These are phyloP conservation scores for Diophrys appendiculata DNA, from an alignment of 73 alveolate genomes.

Conservation along the genomic window DNA sequence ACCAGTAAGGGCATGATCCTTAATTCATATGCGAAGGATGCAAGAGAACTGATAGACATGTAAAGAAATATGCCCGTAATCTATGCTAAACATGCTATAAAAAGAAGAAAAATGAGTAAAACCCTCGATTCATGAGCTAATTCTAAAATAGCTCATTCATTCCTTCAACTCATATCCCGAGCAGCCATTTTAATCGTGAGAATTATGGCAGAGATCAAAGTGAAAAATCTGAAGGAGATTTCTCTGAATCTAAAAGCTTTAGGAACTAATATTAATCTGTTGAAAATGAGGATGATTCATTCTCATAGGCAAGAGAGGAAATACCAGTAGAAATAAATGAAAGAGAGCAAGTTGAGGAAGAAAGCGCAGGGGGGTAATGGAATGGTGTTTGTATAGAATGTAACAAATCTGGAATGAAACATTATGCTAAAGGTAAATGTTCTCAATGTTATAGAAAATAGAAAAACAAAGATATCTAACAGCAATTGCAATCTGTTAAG, in stretches of 20 bases:
- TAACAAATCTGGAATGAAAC: neutral
- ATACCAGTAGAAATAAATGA: too few species aligned
- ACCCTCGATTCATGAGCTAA: neutral
- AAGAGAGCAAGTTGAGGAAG: neutral
- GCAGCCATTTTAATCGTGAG: neutral
- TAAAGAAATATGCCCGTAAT: neutral
- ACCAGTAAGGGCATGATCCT: too few species aligned
- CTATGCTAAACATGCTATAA: neutral
- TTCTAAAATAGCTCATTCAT: neutral
- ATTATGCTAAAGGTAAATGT: neutral
- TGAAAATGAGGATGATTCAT: neutral
- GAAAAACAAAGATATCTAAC: neutral
- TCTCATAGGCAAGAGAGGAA: too few species aligned
- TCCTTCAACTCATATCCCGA: neutral
- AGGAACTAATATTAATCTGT: neutral
- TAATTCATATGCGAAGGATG: neutral
- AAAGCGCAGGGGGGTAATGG: neutral
- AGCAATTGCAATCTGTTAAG: neutral
- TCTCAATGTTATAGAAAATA: neutral
- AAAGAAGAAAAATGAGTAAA: neutral
- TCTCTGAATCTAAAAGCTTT: neutral
- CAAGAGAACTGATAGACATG: neutral
- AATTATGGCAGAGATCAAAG: too few species aligned
- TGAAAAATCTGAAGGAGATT: neutral
- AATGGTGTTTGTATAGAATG: neutral